phyloP scores from a whole-genome alignment of 495 filamentous ascomycete species.

The Glonium stellatum region DNA sequence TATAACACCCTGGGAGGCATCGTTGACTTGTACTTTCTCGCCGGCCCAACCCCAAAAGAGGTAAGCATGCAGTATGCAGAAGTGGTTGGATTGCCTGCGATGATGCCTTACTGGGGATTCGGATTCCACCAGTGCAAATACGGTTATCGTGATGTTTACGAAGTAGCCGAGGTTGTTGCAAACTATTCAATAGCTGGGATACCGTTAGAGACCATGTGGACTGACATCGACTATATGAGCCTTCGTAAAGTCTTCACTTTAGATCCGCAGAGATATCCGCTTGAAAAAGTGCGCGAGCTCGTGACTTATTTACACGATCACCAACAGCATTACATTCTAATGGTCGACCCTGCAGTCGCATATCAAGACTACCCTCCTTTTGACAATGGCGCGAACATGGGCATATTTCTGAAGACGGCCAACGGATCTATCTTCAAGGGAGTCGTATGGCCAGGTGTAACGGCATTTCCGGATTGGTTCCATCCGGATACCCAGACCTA shows the following conservation, averaged over 20 bases:
- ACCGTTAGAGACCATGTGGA: constrained; percentile 86
- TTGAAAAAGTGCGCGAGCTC: constrained; percentile 59
- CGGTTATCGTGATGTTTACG: constrained; percentile 69
- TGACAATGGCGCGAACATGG: too few relatives aligned
- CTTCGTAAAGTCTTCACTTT: constrained; percentile 50
- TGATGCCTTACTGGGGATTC: constrained; percentile 82
- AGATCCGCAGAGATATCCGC: constrained; percentile 64
- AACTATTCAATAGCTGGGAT: constrained; percentile 74
- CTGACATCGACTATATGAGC: constrained; percentile 54
- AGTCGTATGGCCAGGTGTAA: constrained; percentile 21
- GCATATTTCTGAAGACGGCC: too few relatives aligned
- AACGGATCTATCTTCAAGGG: too few relatives aligned
- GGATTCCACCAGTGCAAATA: constrained; percentile 75
- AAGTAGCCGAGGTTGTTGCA: constrained; percentile 70
- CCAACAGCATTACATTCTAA: constrained; percentile 64
- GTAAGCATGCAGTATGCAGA: constrained; percentile 70
- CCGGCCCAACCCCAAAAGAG: constrained; percentile 66
- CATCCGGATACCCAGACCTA: constrained; percentile 55
- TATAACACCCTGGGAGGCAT: constrained; percentile 80
- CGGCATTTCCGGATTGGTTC: constrained; percentile 67
- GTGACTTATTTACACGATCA: constrained; percentile 65
- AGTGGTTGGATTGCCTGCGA: constrained; percentile 54
- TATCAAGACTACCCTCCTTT: constrained; percentile 47
- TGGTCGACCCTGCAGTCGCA: constrained; percentile 24
- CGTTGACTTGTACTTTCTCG: constrained; percentile 77